Percentiles rank a stretch among this genome's conserved stretches.
These are phyloP conservation scores for Knufia petricola DNA, from an alignment of 2,329 filamentous ascomycete species.

Conservation along the genomic window DNA sequence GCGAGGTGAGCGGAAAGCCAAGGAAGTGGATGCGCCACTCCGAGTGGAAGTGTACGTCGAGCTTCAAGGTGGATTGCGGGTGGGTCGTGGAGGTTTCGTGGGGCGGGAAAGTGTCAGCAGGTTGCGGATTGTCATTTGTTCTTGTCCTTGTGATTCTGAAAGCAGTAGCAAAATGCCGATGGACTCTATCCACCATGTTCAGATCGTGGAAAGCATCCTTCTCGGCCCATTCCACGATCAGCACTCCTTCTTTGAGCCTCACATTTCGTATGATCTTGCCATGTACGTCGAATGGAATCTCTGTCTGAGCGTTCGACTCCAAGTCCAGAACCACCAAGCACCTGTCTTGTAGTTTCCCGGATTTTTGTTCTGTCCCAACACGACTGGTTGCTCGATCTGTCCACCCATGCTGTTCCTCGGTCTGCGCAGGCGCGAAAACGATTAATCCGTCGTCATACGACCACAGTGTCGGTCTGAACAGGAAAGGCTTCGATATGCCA, in stretches of 20 bases:
- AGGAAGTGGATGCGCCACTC: slow-evolving; percentile 54
- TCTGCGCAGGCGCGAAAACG: slow-evolving; percentile 39
- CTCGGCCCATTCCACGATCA: slow-evolving; percentile 58
- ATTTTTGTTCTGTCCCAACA: too few species aligned
- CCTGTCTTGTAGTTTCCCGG: slow-evolving; percentile 8
- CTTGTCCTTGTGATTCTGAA: slow-evolving; percentile 38
- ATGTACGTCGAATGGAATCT: slow-evolving; percentile 43
- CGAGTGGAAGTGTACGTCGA: slow-evolving; percentile 40
- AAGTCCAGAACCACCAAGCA: slow-evolving; percentile 42
- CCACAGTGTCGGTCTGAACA: slow-evolving; percentile 40
- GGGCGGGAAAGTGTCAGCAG: slow-evolving; percentile 4
- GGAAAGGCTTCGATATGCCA: slow-evolving; percentile 24
- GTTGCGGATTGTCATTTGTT: background rate
- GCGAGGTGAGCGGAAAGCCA: slow-evolving; percentile 45
- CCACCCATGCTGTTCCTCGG: too few species aligned
- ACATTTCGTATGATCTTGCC: slow-evolving; percentile 46
- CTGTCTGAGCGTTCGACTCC: slow-evolving; percentile 32
- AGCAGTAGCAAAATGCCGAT: slow-evolving; percentile 51
- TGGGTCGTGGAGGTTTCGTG: slow-evolving; percentile 26
- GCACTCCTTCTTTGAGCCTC: slow-evolving; percentile 43
- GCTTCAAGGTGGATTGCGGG: slow-evolving; percentile 17
- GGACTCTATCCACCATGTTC: slow-evolving; percentile 42
- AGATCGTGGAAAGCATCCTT: slow-evolving; percentile 42
- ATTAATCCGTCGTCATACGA: slow-evolving; percentile 49
- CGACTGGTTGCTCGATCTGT: too few species aligned